These are phyloP conservation scores for Neopestalotiopsis clavispora DNA, from an alignment of 2,329 filamentous ascomycete species.

Conservation along the genomic window DNA sequence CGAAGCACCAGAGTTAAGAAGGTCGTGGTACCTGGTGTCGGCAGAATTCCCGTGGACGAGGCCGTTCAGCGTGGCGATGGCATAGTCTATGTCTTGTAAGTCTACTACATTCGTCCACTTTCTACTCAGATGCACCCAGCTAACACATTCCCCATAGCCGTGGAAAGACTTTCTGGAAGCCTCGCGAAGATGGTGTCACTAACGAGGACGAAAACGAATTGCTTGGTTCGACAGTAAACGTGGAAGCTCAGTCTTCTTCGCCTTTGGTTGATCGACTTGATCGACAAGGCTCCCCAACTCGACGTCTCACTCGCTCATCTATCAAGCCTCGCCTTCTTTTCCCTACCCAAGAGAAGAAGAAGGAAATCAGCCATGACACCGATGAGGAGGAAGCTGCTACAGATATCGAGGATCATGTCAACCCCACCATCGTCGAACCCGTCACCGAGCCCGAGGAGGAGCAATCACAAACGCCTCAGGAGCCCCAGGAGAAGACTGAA, in stretches of 20 bases:
- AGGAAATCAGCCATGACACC: conserved; percentile 40
- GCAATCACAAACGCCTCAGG: conserved; percentile 34
- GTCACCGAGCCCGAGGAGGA: conserved; percentile 26
- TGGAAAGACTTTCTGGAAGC: conserved; percentile 81
- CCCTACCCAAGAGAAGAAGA: conserved; percentile 53
- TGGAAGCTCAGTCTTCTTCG: not conserved
- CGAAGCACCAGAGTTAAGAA: conserved; percentile 58
- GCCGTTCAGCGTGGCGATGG: conserved; percentile 71
- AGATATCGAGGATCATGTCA: conserved; percentile 59
- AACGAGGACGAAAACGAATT: conserved; percentile 39
- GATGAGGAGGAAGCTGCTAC: conserved; percentile 66
- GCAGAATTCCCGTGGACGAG: conserved; percentile 64
- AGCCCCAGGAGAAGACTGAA: conserved; percentile 41
- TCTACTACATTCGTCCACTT: conserved; percentile 31
- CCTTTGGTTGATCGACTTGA: conserved; percentile 1
- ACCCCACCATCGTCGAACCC: conserved; percentile 29
- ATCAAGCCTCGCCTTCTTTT: conserved; percentile 78
- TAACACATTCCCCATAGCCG: conserved; percentile 56
- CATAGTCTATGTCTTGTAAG: conserved; percentile 79
- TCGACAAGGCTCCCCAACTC: conserved; percentile 24
- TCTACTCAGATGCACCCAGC: conserved; percentile 29
- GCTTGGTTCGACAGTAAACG: conserved; percentile 32
- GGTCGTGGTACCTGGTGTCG: conserved; percentile 61
- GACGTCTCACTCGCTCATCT: conserved; percentile 67
- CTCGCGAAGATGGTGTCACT: conserved; percentile 43